Conservation (phyloP, 2,329 filamentous ascomycete genomes). For the Alternaria rosae region DNA sequence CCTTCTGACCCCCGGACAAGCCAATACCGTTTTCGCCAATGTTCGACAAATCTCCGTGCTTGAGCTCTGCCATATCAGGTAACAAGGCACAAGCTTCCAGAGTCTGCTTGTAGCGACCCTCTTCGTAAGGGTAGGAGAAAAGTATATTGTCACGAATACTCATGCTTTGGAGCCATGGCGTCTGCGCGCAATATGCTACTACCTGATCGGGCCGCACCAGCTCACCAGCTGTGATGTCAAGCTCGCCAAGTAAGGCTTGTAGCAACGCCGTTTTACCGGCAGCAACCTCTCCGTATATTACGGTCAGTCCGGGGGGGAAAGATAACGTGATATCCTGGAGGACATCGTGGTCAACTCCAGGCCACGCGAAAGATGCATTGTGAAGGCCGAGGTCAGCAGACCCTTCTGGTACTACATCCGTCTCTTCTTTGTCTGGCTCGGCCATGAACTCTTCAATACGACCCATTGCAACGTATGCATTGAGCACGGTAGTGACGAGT, state of each 20-base stretch:
- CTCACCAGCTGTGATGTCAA: conserved; percentile 61
- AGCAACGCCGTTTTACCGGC: conserved; percentile 69
- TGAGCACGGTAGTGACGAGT: conserved; percentile 77
- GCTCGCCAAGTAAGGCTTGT: conserved; percentile 66
- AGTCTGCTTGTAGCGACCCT: conserved; percentile 72
- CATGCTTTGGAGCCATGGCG: conserved; percentile 74
- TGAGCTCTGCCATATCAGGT: conserved; percentile 68
- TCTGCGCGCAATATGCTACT: conserved; percentile 70
- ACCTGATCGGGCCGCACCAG: conserved; percentile 63
- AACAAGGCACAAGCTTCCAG: conserved; percentile 68
- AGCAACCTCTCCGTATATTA: conserved; percentile 70
- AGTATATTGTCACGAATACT: conserved; percentile 73
- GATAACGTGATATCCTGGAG: conserved; percentile 62
- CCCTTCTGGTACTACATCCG: conserved; percentile 49
- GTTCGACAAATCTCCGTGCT: conserved; percentile 68
- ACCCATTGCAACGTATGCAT: conserved; percentile 81
- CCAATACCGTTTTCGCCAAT: conserved; percentile 69
- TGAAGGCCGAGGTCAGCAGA: conserved; percentile 59
- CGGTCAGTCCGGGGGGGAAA: conserved; percentile 65
- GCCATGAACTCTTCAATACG: conserved; percentile 87
- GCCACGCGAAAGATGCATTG: conserved; percentile 80
- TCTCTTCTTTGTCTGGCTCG: conserved; percentile 76
- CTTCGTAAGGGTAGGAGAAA: conserved; percentile 72
- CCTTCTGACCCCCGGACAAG: conserved; percentile 67
- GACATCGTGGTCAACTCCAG: conserved; percentile 67